Evolutionary conservation across 768 basidiomycete genomes (phyloP).

Genomic region (Termitomyces heimii): DNA sequence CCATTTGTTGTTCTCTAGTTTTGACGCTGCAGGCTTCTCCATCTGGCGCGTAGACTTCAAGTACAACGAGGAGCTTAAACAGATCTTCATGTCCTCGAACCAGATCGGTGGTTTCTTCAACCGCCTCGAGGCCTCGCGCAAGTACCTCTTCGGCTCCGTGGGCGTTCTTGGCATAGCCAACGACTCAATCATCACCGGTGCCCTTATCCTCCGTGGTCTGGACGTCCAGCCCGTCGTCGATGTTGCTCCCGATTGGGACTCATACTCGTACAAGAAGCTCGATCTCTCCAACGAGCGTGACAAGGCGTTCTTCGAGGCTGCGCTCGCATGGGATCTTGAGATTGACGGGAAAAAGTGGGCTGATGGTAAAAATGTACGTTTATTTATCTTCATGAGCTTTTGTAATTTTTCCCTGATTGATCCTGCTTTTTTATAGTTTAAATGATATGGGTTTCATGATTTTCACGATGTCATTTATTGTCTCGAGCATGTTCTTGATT

Average conservation of each 20-base stretch:
- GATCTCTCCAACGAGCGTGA: constrained; percentile 68
- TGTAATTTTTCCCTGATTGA: background rate
- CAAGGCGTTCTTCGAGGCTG: constrained; percentile 87
- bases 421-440: background rate
- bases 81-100: constrained; percentile 92
- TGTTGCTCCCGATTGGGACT: constrained; percentile 89
- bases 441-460: background rate
- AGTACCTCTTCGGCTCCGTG: constrained; percentile 91
- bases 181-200: constrained; percentile 78
- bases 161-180: constrained; percentile 83
- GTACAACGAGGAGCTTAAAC: constrained; percentile 91
- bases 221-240: constrained; percentile 65
- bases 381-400: background rate
- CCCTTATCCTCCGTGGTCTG: constrained; percentile 76
- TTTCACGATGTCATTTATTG: background rate
- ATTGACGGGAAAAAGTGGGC: constrained; percentile 74
- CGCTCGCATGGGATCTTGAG: constrained; percentile 90
- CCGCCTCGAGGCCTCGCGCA: constrained; percentile 94
- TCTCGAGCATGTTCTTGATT: background rate
- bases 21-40: constrained; percentile 85
- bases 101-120: constrained; percentile 97
- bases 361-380: constrained; percentile 72
- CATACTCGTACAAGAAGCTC: constrained; percentile 74
- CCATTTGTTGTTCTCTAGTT: constrained; percentile 38
- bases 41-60: constrained; percentile 93